Base-by-base conservation (phyloP, 1,139 yeast genomes). In the Scheffersomyces stambukii region DNA sequence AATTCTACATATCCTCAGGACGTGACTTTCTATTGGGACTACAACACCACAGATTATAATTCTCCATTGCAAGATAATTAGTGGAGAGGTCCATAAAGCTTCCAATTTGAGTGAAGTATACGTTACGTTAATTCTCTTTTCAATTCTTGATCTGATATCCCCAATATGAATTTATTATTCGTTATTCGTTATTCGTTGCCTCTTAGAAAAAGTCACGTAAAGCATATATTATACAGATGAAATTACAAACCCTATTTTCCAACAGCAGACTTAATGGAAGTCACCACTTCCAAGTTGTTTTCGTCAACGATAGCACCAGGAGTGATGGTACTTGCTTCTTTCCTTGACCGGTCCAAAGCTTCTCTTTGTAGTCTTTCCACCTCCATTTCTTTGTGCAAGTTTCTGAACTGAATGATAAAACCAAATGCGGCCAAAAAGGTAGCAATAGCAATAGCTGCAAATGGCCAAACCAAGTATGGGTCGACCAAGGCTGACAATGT, bases 391-490 rank as follows among this genome's bases (percentile, higher is more conserved):
- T 57, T 49, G 43, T 75, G 76, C 46, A 75, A 64, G 48, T 72
- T 63, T 60, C 77, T 64, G 60, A 70, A 75, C 25, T 61, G 64
- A 46, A 60, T 40, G 32, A 64, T 50, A 58, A 75, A 74, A 13
- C 46, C 38, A 26, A 61, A 30, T 4, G 78, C 73, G 27, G 57
- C 52, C 12, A 70, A 38, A 24, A 56, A 50, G 35, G 76, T 72
- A 8, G 70, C 69, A 36, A 64, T 57, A 11, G 73, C 73, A 42
- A 67, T 54, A 25, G 64, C 77, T 22, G 64, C 74, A 41, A 71
- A 75, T 22, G 76, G 75, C 70, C 77, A 70, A 28, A 70, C 64
- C 39, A 75, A 57, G 41, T 72, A 48, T 13, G 81, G 81, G 46
- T 75, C 81, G 13, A 48, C 43, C 44, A 75, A 59, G 5, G 77